Base-by-base conservation (phyloP, 768 basidiomycete genomes). In the Gautieria morchelliformis region DNA sequence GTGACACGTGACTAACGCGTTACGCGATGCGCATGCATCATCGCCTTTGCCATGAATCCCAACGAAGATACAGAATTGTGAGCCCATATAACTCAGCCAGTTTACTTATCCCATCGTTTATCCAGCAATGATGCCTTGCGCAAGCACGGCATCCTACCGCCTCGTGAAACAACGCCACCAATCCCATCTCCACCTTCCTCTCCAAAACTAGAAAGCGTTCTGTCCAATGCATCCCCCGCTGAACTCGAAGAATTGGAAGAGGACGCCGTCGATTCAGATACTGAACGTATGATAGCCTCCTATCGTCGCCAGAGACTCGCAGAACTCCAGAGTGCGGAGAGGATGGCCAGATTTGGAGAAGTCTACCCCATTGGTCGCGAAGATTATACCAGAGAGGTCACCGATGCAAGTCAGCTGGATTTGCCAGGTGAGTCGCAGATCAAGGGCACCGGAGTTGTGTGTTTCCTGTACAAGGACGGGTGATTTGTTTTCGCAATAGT, bases 61-160 rank as follows among this genome's bases (percentile, higher is more conserved):
- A 78, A 93, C 76, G 89, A 95, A 75, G 93, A 97, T 69, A 95
- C 93, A 2, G 93, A 97, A 79, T 96, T 97, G 93, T 94, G 69
- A 71, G 89, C 70, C 20, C 32, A 27, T 9, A 20, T n/a, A n/a
- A n/a, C n/a, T n/a, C n/a, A n/a, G n/a, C 59, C 27, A 24, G 17
- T 5, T 39, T 24, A 37, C 22, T 24, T 44, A 17, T 46, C 52
- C 37, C 9, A 17, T 17, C 19, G 32, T 19, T 58, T 58, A 32
- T 48, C 65, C 59, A 97, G 93, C 72, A 93, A 95, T 70, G 94
- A 97, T 66, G 89, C 88, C 20, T 81, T 97, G 11, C 87, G 93
- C 58, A 93, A 93, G 64, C 82, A 93, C 64, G 94, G 93, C 17
- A 94, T 96, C 66, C 72, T 97, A 24, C 91, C 92, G 2, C 86